A percentile compares a stretch with the other conserved stretches of the same genome.
These are phyloP conservation scores for Blastomyces gilchristii DNA, from an alignment of 2,329 filamentous ascomycete genomes.

Conservation along the genomic window DNA sequence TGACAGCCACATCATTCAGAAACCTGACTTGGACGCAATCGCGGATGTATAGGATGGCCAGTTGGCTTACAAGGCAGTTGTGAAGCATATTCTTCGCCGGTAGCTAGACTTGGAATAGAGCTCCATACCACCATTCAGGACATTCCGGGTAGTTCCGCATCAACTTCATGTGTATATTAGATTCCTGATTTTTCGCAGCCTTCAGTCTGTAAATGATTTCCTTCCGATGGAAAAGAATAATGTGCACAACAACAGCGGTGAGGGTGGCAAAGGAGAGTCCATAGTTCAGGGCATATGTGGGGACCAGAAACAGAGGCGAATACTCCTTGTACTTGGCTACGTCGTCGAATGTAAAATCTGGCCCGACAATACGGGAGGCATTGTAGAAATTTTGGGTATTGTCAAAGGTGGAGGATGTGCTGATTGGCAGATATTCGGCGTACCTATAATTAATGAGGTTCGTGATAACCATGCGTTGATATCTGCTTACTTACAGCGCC, in stretches of 20 bases:
- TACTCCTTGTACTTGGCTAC: slow-evolving; percentile 27
- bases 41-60: background rate
- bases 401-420: slow-evolving; percentile 26
- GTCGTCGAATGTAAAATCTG: slow-evolving; percentile 25
- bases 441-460: background rate
- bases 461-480: background rate
- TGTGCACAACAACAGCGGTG: slow-evolving; percentile 25
- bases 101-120: background rate
- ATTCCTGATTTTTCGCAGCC: slow-evolving; percentile 12
- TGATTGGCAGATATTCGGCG: slow-evolving; percentile 24
- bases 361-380: slow-evolving; percentile 23
- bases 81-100: background rate
- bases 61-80: background rate
- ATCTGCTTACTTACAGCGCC: background rate
- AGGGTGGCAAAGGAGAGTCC: slow-evolving; percentile 30
- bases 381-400: slow-evolving; percentile 29
- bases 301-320: slow-evolving; percentile 30
- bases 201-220: slow-evolving; percentile 27
- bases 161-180: background rate
- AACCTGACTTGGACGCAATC: background rate
- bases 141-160: background rate
- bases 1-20: background rate
- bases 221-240: slow-evolving; percentile 25
- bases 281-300: slow-evolving; percentile 29
- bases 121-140: background rate